Evolutionary conservation across 2,329 filamentous ascomycete genomes (phyloP), one percentile per base, ranked within the genome.

Genomic region (Arachnomyces sp.): DNA sequence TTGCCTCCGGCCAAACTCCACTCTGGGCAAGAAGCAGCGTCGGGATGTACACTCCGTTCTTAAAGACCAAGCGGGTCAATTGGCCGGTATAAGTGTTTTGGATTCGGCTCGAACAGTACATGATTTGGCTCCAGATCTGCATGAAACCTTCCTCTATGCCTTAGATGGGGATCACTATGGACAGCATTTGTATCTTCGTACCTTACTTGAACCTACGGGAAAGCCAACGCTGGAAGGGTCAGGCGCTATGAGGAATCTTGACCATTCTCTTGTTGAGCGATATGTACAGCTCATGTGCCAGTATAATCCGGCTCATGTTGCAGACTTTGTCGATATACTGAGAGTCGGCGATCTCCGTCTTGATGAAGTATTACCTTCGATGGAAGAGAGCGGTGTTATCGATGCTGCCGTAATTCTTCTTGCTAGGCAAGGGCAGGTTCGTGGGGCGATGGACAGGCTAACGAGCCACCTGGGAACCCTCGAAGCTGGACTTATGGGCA

Each of bases 341-440:
- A 84, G 87, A 50, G 80, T 82, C 3, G 80, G 83, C 8, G 82
- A 95, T 56, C 66, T 98, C 18, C 76, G 80, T 16, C 73, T 98
- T 0, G 85, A 92, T 9, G 75, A 80, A 38, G 73, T 98, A 1
- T 71, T 98, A 6, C 88, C 89, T 3, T 81, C 82, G 0, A 87
- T 98, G 72, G 93, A 98, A 61, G 78, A 84, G 46, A 88, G 82
- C 31, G 89, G 89, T 1, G 86, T 92, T 4, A 79, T 98, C 34
- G 92, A 98, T 66, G 93, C 89, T 3, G 90, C 88, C 1, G 86
- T 98, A 5, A 79, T 95, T 2, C 72, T 98, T 7, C 84, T 98
- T 74, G 86, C 87, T 30, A 78, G 86, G 43, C 88, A 95, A 56
- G 92, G 93, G 0, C 80, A 92, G 53, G 74, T 90, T 9, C 76